These are phyloP conservation scores for Teratosphaeria nubilosa DNA, from an alignment of 2,329 filamentous ascomycete genomes.

Conservation along the genomic window DNA sequence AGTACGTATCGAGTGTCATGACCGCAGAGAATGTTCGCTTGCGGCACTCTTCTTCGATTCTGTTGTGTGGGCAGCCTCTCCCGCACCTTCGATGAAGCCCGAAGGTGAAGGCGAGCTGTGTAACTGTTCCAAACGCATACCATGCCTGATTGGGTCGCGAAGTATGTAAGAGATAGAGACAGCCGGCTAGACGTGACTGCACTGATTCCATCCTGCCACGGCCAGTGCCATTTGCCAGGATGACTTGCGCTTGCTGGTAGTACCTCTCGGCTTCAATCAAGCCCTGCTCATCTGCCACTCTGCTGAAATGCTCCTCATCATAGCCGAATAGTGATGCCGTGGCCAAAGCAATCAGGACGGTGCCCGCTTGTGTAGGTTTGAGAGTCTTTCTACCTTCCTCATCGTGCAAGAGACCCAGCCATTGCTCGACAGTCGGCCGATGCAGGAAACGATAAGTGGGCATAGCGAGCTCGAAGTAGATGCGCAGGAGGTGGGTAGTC, in stretches of 20 bases:
- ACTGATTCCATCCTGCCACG: conserved; percentile 24
- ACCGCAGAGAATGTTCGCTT: conserved; percentile 30
- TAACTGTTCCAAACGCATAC: conserved; percentile 28
- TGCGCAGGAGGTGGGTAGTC: conserved; percentile 23
- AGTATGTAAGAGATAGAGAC: conserved; percentile 30
- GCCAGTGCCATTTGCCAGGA: conserved; percentile 17
- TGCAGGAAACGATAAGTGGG: conserved; percentile 38
- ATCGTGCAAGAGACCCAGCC: conserved; percentile 39
- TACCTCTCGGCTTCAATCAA: conserved; percentile 19
- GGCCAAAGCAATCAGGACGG: conserved; percentile 45
- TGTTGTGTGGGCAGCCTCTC: conserved; percentile 11
- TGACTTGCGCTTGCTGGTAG: conserved; percentile 15
- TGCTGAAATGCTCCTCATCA: conserved; percentile 23
- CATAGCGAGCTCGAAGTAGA: conserved; percentile 37
- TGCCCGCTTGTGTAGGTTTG: conserved; percentile 33
- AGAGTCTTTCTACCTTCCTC: conserved; percentile 28
- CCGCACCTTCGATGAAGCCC: conserved; percentile 25
- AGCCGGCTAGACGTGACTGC: conserved; percentile 32
- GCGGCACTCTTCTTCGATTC: conserved; percentile 22
- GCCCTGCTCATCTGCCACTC: conserved; percentile 9
- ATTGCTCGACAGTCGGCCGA: conserved; percentile 31
- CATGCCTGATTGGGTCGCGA: conserved; percentile 29
- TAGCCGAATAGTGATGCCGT: conserved; percentile 29
- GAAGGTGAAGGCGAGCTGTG: conserved; percentile 28
- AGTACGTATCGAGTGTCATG: conserved; percentile 31